These are phyloP conservation scores for Hyphodiscus sp. DNA, from an alignment of 2,329 filamentous ascomycete genomes.

Conservation along the genomic window DNA sequence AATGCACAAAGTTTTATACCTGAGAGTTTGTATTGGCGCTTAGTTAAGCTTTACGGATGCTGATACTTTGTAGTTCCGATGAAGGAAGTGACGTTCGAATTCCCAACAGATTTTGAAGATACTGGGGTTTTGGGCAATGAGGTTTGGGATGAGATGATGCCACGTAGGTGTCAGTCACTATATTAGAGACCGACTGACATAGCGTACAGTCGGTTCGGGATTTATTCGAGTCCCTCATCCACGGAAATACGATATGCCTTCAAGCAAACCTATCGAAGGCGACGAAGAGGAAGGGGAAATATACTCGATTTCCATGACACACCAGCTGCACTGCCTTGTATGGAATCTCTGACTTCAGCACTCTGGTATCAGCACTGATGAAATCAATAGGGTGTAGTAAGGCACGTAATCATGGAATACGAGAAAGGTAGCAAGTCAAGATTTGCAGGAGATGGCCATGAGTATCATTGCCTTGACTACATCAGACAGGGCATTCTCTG, in stretches of 20 bases:
- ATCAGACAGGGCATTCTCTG: slow-evolving; percentile 26
- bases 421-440: slow-evolving; percentile 23
- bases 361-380: background rate
- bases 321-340: slow-evolving; percentile 27
- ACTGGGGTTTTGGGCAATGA: slow-evolving; percentile 17
- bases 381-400: slow-evolving; percentile 18
- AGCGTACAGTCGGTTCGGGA: slow-evolving; percentile 22
- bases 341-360: background rate
- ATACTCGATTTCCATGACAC: slow-evolving; percentile 25
- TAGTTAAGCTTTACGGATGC: background rate
- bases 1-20: background rate
- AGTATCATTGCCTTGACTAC: slow-evolving; percentile 29
- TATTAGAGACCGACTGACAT: background rate
- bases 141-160: slow-evolving; percentile 26
- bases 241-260: slow-evolving; percentile 24
- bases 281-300: slow-evolving; percentile 22
- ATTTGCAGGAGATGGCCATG: slow-evolving; percentile 26
- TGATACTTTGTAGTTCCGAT: slow-evolving; percentile 12
- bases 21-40: background rate
- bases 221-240: slow-evolving; percentile 25
- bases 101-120: slow-evolving; percentile 23
- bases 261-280: slow-evolving; percentile 19
- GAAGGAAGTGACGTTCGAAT: slow-evolving; percentile 22
- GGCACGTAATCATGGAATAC: slow-evolving; percentile 27
- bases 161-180: slow-evolving; percentile 11